These are phyloP conservation scores for Grosmannia clavigera DNA, from an alignment of 2,329 filamentous ascomycete species.

Conservation along the genomic window DNA sequence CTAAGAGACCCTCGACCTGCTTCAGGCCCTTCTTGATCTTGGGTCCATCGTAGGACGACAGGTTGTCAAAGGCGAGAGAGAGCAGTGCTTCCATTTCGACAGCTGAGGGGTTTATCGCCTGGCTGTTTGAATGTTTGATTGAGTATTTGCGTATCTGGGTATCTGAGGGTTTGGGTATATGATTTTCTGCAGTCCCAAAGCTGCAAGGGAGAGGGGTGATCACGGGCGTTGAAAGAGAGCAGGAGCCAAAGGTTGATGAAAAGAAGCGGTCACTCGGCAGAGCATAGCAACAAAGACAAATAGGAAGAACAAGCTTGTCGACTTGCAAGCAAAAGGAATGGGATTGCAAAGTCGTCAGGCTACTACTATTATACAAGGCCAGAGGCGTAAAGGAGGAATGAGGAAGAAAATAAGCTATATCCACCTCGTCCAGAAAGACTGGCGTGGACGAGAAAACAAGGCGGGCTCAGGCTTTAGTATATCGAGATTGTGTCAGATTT, in stretches of 20 bases:
- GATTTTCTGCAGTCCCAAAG: too few relatives aligned
- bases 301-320: neutral
- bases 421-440: neutral
- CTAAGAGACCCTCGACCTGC: conserved; percentile 86
- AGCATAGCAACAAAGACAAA: neutral
- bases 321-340: neutral
- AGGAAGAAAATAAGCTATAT: neutral
- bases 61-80: conserved; percentile 89
- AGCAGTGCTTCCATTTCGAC: conserved; percentile 74
- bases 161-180: too few relatives aligned
- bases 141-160: neutral
- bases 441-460: neutral
- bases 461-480: neutral
- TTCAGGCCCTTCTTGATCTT: conserved; percentile 90
- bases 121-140: neutral
- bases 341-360: neutral
- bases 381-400: neutral
- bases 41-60: conserved; percentile 78
- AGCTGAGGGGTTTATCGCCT: neutral
- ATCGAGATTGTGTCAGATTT: neutral
- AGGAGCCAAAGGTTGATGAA: neutral
- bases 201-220: too few relatives aligned
- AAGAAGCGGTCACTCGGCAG: neutral
- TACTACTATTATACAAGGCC: neutral
- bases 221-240: neutral